Base-by-base conservation (phyloP, 1,284 basidiomycete genomes). In the Tylopilus sp. region DNA sequence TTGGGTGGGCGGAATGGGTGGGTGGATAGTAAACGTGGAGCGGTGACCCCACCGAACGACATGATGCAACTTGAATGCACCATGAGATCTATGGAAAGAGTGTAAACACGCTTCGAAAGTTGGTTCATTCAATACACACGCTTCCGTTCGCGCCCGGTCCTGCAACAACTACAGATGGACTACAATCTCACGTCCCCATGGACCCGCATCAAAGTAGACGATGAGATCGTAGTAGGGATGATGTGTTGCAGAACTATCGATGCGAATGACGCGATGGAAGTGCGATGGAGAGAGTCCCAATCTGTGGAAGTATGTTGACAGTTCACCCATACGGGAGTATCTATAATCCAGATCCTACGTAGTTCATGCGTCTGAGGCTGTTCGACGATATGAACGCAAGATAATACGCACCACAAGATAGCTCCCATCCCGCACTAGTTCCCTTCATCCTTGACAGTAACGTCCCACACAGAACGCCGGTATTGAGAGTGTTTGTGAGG, bases 1-100 rank as follows among this genome's bases (percentile, higher is more conserved):
- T 29, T 29, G 29, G 29, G 29, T 29, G 29, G 29, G 29, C 29
- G 29, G 29, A 29, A 70, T 66, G 24, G 78, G 74, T 0, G 88
- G 86, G 2, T 86, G 85, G 47, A 94, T 84, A 9, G 83, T 81
- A 80, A 94, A 94, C 8, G 88, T 87, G 2, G 92, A 91, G 18
- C 93, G 90, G 72, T 94, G 89, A 2, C 92, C 87, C 93, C 93
- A 95, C 49, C 91, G 89, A 10, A 95, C 89, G 61, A 95, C 90
- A 67, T 91, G 93, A 69, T 94, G 93, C 65, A 87, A 82, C 7
- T 29, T 29, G 29, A 29, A 29, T 29, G 85, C 83, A 51, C 92
- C 92, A 76, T 94, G 91, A 7, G 92, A 90, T 24, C 92, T 94
- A 73, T 58, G n/a, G 60, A 29, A 4, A 53, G 60, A 58, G 56